Evolutionary conservation across 257 asterid species (phyloP), one percentile per base, ranked within the genome.

Genomic region (Przewalskia tangutica): DNA sequence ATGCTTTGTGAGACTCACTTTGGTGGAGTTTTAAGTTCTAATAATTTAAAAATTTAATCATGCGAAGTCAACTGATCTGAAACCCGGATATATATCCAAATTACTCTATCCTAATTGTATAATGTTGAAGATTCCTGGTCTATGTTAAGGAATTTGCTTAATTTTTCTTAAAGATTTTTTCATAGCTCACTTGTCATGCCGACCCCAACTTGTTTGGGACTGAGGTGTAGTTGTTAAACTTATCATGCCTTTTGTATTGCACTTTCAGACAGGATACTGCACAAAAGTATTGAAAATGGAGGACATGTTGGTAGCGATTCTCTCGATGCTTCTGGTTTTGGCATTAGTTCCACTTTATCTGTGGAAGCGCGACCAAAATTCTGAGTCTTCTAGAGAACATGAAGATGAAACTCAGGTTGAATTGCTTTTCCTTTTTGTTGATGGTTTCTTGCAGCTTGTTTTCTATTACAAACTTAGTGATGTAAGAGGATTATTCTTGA

Each of bases 361-460:
- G 16, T 95, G 97, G 99, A 95, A 88, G 78, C 94, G 97, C n/a
- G 92, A 89, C 8, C 82, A 84, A 76, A 94, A 92, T 89, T 91
- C 97, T 86, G 86, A 86, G 46, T 18, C 46, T 59, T 71, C 89
- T 34, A 86, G 90, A 81, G 89, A 87, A 54, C 97, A 87, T 55
- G 90, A 85, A 82, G 98, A 92, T 76, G 93, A 92, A 79, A 78
- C 94, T 80, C 99, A 92, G 77, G 83, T 63, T 40, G 16, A 80
- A 50, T 64, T 63, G 64, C 75, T 63, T 10, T 64, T 64, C 40
- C 63, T 14, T 75, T 23, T 75, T 20, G 42, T 48, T 8, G 3
- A 50, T 32, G 55, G 32, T 63, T 64, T 64, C 34, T 38, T 13
- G 13, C 77, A 46, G 36, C n/a, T 63, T 46, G 59, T 20, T 18